These are phyloP conservation scores for Aspergillus bombycis DNA, from an alignment of 2,329 filamentous ascomycete species.

Conservation along the genomic window DNA sequence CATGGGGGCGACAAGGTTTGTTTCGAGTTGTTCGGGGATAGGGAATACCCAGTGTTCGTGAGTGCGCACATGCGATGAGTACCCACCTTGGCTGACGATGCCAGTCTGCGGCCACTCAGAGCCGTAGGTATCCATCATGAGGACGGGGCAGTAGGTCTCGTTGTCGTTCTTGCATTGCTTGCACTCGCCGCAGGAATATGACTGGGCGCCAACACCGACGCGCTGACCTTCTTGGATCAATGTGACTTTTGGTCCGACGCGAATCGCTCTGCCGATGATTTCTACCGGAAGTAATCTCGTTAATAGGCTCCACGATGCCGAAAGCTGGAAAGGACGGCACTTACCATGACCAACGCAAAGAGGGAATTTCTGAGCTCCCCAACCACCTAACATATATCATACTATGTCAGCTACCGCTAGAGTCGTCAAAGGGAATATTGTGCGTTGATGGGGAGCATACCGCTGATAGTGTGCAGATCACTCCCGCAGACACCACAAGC, in stretches of 20 bases:
- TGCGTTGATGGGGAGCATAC: slow-evolving; percentile 19
- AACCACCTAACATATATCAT: slow-evolving; percentile 48
- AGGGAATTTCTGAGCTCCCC: slow-evolving; percentile 55
- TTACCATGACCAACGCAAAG: slow-evolving; percentile 56
- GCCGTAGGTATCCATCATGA: slow-evolving; percentile 55
- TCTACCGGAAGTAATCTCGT: slow-evolving; percentile 45
- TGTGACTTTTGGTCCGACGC: slow-evolving; percentile 68
- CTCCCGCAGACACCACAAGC: slow-evolving; percentile 76
- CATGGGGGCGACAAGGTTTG: slow-evolving; percentile 71
- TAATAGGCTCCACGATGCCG: background rate
- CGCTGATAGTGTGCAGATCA: slow-evolving; percentile 70
- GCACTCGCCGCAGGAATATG: slow-evolving; percentile 66
- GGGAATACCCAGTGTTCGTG: slow-evolving; percentile 73
- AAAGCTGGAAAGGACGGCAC: background rate
- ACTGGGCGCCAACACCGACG: slow-evolving; percentile 71
- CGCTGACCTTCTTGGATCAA: slow-evolving; percentile 64
- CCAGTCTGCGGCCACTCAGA: slow-evolving; percentile 61
- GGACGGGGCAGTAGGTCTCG: slow-evolving; percentile 68
- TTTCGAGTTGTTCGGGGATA: slow-evolving; percentile 71
- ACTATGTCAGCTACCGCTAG: slow-evolving; percentile 5
- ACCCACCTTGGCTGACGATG: slow-evolving; percentile 68
- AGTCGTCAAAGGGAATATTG: background rate
- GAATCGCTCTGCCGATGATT: slow-evolving; percentile 70
- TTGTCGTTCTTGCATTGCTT: slow-evolving; percentile 67
- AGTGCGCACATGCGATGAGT: slow-evolving; percentile 68